A percentile compares a stretch with the other conserved stretches of the same genome.
Evolutionary conservation across 306 rosid genomes (phyloP).

Genomic region (Vachellia collinsii): DNA sequence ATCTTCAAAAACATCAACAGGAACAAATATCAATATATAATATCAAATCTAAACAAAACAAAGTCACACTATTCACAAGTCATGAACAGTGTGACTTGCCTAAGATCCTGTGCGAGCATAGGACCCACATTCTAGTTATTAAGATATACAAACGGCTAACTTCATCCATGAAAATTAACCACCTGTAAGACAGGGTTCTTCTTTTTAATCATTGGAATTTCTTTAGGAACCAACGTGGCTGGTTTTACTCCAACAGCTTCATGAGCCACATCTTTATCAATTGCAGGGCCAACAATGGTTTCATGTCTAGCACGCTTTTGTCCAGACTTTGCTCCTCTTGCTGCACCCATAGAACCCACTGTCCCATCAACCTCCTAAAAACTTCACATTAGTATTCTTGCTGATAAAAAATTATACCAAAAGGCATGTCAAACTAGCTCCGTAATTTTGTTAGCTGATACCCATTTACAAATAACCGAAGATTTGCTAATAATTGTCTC

Average conservation of each 20-base stretch:
- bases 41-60: background rate
- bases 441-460: background rate
- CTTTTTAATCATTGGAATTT: constrained; percentile 81
- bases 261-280: constrained; percentile 84
- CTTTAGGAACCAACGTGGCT: constrained; percentile 83
- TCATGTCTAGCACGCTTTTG: constrained; percentile 68
- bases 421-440: constrained; percentile 12
- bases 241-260: constrained; percentile 89
- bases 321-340: constrained; percentile 45
- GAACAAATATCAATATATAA: background rate
- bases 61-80: background rate
- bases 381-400: constrained; percentile 19
- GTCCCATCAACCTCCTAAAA: constrained; percentile 61
- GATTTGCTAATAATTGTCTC: constrained; percentile 6
- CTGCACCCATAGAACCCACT: constrained; percentile 35
- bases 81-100: background rate
- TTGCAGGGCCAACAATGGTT: constrained; percentile 87
- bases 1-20: constrained; percentile 60
- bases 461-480: constrained; percentile 10
- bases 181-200: constrained; percentile 80
- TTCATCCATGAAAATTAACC: constrained; percentile 28
- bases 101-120: background rate
- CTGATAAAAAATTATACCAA: background rate
- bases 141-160: constrained; percentile 19
- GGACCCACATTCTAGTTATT: constrained; percentile 1